phyloP scores from a whole-genome alignment of 257 asterid species.

The Solanum stenotomum region DNA sequence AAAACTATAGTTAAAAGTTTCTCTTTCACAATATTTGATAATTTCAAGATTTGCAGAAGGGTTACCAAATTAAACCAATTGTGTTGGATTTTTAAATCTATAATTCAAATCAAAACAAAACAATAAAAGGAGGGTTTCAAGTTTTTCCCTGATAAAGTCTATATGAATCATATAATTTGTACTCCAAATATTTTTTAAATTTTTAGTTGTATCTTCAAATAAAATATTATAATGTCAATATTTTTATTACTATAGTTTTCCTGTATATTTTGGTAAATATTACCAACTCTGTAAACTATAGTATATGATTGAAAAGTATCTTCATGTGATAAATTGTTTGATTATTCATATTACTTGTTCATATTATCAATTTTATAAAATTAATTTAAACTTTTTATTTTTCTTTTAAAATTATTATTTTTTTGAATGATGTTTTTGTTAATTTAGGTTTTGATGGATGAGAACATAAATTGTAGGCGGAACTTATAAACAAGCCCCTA shows the following conservation, averaged over 20 bases:
- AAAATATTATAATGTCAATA: background rate
- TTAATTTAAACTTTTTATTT: too few relatives aligned
- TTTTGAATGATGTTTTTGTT: too few relatives aligned
- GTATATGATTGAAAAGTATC: background rate
- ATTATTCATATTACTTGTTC: too few relatives aligned
- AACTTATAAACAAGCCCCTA: fast-evolving
- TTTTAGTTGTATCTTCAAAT: background rate
- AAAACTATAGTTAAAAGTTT: background rate
- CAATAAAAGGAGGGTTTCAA: background rate
- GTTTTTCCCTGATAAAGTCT: background rate
- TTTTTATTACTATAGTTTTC: background rate
- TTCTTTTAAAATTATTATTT: too few relatives aligned
- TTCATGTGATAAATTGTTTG: background rate
- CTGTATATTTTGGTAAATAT: background rate
- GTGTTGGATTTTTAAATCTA: background rate
- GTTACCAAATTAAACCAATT: background rate
- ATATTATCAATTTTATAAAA: too few relatives aligned
- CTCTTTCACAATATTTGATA: background rate
- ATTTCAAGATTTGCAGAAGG: conserved; percentile 11
- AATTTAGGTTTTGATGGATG: background rate
- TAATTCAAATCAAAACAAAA: too few relatives aligned
- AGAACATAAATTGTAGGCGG: too few relatives aligned
- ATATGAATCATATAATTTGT: background rate
- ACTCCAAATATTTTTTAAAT: too few relatives aligned
- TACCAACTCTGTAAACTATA: background rate